Conservation (phyloP, 176 grass and related monocot genomes). For the Eremochloa ophiuroides region DNA sequence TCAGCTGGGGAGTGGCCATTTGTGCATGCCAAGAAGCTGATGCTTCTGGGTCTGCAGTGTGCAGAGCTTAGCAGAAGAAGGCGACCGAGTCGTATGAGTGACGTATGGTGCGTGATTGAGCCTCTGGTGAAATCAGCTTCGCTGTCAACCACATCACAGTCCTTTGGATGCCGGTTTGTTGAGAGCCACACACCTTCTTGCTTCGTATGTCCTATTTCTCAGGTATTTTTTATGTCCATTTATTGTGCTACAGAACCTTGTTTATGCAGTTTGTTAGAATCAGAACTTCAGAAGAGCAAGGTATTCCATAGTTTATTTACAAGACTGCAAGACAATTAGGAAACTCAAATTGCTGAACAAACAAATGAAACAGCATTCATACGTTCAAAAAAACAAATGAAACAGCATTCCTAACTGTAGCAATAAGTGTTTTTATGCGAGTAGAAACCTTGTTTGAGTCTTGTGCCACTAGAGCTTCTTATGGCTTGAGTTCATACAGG, state of each 20-base stretch:
- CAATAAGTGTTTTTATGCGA: background rate
- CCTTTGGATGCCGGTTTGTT: background rate
- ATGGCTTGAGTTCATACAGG: too few species aligned
- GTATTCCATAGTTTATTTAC: background rate
- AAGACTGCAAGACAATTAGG: background rate
- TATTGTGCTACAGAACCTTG: background rate
- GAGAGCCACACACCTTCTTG: constrained; percentile 40
- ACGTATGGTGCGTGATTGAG: constrained; percentile 65
- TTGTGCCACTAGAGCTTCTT: background rate
- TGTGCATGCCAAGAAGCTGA: constrained; percentile 65
- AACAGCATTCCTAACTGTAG: too few species aligned
- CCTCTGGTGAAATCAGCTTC: constrained; percentile 47
- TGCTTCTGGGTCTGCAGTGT: constrained; percentile 67
- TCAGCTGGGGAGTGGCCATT: constrained; percentile 79
- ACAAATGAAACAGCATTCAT: background rate
- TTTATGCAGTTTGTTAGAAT: background rate
- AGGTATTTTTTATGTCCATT: constrained; percentile 40
- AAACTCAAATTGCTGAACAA: background rate
- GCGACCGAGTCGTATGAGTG: constrained; percentile 52
- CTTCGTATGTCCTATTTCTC: constrained; percentile 76
- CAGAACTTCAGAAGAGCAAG: background rate
- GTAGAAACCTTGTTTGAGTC: background rate
- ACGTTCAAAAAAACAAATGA: too few species aligned
- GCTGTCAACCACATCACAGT: background rate
- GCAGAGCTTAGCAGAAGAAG: constrained; percentile 47